A percentile compares a stretch with the other conserved stretches of the same genome.
phyloP scores from a whole-genome alignment of 352 stramenopile genomes.

The Globisporangium irregulare region DNA sequence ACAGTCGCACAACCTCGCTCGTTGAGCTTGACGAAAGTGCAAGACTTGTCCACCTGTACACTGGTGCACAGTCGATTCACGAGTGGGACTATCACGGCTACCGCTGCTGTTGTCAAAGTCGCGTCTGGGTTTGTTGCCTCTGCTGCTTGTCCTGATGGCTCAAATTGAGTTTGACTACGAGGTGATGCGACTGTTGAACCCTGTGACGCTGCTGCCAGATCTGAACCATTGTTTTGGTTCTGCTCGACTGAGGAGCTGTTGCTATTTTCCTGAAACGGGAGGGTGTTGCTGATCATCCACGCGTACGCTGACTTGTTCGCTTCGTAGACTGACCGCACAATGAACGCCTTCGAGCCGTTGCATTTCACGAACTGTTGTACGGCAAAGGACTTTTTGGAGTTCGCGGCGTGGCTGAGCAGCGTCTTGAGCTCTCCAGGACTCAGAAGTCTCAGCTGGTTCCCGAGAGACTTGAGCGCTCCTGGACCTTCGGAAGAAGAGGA shows the following conservation, averaged over 20 bases:
- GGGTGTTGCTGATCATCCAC: slow-evolving; percentile 83
- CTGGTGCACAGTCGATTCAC: slow-evolving; percentile 61
- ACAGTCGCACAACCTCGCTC: slow-evolving; percentile 63
- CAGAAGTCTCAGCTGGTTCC: slow-evolving; percentile 66
- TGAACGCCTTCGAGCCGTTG: slow-evolving; percentile 70
- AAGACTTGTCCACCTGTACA: slow-evolving; percentile 56
- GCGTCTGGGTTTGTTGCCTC: neutral
- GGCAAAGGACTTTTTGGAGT: slow-evolving; percentile 62
- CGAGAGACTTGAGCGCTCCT: slow-evolving; percentile 29
- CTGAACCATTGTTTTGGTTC: neutral
- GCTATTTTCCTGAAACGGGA: slow-evolving; percentile 32
- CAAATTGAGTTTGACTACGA: slow-evolving; percentile 12
- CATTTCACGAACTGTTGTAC: slow-evolving; percentile 71
- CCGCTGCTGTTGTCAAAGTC: slow-evolving; percentile 14
- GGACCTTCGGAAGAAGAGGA: neutral
- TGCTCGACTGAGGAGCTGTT: neutral
- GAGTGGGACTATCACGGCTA: slow-evolving; percentile 24
- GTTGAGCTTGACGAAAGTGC: slow-evolving; percentile 80
- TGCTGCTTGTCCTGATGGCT: slow-evolving; percentile 1
- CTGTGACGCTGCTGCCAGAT: neutral
- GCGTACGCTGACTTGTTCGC: slow-evolving; percentile 50
- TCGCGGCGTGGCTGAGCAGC: slow-evolving; percentile 58
- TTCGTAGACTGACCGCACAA: slow-evolving; percentile 68
- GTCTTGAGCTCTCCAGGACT: slow-evolving; percentile 64
- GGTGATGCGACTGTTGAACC: neutral